These are phyloP conservation scores for Pseudomassariella vexata DNA, from an alignment of 2,329 filamentous ascomycete genomes.

Conservation along the genomic window DNA sequence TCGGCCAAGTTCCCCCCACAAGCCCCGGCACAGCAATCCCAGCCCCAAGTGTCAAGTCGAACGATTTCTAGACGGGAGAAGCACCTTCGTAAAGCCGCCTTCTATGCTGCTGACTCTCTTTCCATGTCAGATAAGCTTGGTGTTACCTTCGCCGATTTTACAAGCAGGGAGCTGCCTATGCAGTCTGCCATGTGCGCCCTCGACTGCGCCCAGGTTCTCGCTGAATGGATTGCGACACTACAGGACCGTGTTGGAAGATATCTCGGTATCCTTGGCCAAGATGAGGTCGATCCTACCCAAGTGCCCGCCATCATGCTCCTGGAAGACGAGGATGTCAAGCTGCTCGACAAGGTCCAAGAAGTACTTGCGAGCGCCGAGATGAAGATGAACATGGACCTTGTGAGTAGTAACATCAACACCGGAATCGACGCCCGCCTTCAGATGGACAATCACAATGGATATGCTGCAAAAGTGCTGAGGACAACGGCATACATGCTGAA, in stretches of 20 bases:
- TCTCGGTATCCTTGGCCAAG: conserved; percentile 77
- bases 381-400: conserved; percentile 62
- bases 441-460: conserved; percentile 62
- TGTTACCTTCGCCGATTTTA: conserved; percentile 77
- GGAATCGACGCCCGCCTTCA: conserved; percentile 48
- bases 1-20: conserved; percentile 28
- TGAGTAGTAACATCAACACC: conserved; percentile 39
- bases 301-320: conserved; percentile 85
- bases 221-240: conserved; percentile 88
- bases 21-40: conserved; percentile 18
- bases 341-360: conserved; percentile 76
- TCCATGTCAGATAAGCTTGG: conserved; percentile 83
- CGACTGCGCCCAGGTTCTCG: conserved; percentile 88
- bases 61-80: conserved; percentile 70
- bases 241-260: conserved; percentile 92
- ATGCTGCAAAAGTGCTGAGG: conserved; percentile 77
- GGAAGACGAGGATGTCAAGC: conserved; percentile 84
- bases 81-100: conserved; percentile 88
- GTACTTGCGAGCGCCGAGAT: conserved; percentile 71
- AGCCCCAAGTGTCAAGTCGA: conserved; percentile 26
- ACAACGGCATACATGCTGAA: conserved; percentile 83
- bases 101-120: conserved; percentile 88
- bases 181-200: conserved; percentile 90
- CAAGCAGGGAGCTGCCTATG: conserved; percentile 77
- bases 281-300: conserved; percentile 71